Percentiles rank a stretch among this genome's conserved stretches.
phyloP scores from a whole-genome alignment of 2,329 filamentous ascomycete species.

The Zymoseptoria tritici region DNA sequence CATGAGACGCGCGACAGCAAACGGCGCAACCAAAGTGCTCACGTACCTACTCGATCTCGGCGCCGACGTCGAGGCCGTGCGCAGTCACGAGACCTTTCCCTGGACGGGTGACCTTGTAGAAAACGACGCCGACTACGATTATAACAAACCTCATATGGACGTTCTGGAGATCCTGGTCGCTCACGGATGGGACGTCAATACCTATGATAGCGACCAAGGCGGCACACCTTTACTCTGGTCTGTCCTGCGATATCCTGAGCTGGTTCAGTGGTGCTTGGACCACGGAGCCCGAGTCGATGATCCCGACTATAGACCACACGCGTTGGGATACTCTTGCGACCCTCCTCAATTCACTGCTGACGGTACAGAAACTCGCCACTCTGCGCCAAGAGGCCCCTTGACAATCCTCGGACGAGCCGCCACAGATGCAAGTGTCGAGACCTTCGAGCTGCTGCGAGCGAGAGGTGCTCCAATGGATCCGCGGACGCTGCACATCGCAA shows the following conservation, averaged over 20 bases:
- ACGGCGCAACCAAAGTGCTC: neutral
- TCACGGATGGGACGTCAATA: neutral
- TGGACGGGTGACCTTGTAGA: neutral
- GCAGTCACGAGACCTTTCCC: neutral
- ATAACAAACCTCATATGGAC: neutral
- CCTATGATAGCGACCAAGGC: neutral
- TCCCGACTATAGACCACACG: neutral
- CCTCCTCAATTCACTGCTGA: no score
- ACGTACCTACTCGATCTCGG: neutral
- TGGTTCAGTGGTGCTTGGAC: slow-evolving; percentile 1
- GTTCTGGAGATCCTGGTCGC: neutral
- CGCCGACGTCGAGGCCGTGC: neutral
- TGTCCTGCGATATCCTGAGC: neutral
- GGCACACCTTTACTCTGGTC: neutral
- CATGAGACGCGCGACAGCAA: neutral
- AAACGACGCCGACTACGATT: neutral
- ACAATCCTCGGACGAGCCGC: neutral
- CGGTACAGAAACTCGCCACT: neutral
- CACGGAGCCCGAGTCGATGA: neutral
- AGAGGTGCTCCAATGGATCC: neutral
- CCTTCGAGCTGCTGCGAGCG: neutral
- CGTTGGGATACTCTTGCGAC: no score
- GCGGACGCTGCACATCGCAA: neutral
- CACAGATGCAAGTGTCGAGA: neutral
- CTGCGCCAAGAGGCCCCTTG: neutral